phyloP scores from a whole-genome alignment of 768 basidiomycete species.

The Hericium rajendrae region DNA sequence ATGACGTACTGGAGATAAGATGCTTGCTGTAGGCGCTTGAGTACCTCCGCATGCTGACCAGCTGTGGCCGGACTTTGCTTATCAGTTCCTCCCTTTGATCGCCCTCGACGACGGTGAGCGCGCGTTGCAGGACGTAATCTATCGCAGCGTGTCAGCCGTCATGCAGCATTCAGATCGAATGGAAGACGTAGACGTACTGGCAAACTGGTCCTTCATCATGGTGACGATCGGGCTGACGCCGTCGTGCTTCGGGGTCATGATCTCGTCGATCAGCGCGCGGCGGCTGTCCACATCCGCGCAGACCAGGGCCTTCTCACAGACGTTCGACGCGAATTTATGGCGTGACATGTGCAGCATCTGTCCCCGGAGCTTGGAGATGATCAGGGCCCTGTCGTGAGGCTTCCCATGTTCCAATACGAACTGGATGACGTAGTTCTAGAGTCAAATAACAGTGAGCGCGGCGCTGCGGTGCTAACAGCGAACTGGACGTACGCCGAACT shows the following conservation, averaged over 20 bases:
- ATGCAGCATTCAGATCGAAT: not conserved
- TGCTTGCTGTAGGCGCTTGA: constrained; percentile 74
- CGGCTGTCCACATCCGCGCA: constrained; percentile 58
- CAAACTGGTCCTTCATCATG: constrained; percentile 83
- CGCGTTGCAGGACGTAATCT: constrained; percentile 86
- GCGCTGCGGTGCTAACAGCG: not conserved
- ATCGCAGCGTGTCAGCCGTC: not conserved
- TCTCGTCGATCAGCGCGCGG: constrained; percentile 67
- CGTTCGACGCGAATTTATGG: constrained; percentile 94
- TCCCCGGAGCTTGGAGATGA: constrained; percentile 63
- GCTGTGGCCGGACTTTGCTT: constrained; percentile 52
- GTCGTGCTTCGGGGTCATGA: constrained; percentile 56
- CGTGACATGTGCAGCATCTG: constrained; percentile 72
- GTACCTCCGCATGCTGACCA: constrained; percentile 61
- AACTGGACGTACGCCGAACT: constrained; percentile 63
- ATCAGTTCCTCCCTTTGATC: constrained; percentile 64
- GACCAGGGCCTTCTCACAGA: constrained; percentile 82
- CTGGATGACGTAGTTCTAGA: constrained; percentile 90
- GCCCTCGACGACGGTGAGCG: constrained; percentile 56
- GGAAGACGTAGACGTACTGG: constrained; percentile 44
- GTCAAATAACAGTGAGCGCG: constrained; percentile 10
- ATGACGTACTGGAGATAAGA: constrained; percentile 60
- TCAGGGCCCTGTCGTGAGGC: constrained; percentile 52
- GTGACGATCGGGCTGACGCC: constrained; percentile 58
- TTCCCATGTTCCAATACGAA: constrained; percentile 81